Evolutionary conservation across 257 asterid genomes (phyloP), one percentile per base, ranked within the genome.

Genomic region (Lantana camara): DNA sequence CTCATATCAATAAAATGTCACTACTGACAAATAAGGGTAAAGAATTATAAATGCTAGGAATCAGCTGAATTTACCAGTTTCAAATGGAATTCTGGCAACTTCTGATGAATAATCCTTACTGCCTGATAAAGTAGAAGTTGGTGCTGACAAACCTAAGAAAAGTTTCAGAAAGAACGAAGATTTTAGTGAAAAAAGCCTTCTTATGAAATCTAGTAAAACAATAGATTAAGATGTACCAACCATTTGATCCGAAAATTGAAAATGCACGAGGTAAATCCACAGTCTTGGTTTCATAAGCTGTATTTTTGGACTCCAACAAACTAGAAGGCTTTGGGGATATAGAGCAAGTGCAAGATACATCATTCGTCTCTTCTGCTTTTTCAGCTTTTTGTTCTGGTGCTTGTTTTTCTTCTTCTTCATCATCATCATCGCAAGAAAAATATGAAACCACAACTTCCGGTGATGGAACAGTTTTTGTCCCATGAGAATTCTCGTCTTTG

Each of bases 181-280:
- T 22, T 32, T 10, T 41, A 24, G 27, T 32, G 49, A 15, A 65
- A 46, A 34, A 70, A 38, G 58, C 54, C 37, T 16, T 10, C 17
- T 51, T 20, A 13, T 17, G 45, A 34, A 6, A 71, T 17, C 49
- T 27, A 64, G 56, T 41, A 65, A 61, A 57, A 44, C 29, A 44
- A 35, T 60, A 56, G 47, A 67, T 48, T 49, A 35, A 62, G 62
- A 75, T 69, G 59, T 52, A 69, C 85, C 72, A 65, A 85, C 90
- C 88, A 70, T 72, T 66, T 68, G 76, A 72, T 57, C 67, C 69
- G 47, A 69, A 34, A 42, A 68, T 27, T 22, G 49, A 45, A 50
- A 32, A 64, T 61, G 74, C 57, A 59, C 76, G 72, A 47, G 44
- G 57, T 65, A 19, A 67, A 67, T 57, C 56, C 50, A 56, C 66